Conservation (phyloP, 2,329 filamentous ascomycete genomes). For the Fusarium graminum region DNA sequence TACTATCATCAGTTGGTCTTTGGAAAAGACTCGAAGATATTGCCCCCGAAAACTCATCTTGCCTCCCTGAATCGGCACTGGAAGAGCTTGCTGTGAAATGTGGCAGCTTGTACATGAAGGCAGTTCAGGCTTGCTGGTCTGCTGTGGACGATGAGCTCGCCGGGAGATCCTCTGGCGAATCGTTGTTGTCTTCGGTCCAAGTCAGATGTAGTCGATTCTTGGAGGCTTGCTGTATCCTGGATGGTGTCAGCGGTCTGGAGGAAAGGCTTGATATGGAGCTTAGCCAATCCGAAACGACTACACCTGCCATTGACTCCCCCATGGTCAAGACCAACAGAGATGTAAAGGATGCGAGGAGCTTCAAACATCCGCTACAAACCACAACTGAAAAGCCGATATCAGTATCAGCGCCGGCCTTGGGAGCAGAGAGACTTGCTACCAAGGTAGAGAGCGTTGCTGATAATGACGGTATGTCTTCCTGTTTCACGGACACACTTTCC, state of each 20-base stretch:
- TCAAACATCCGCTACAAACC: constrained; percentile 13
- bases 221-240: constrained; percentile 71
- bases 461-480: constrained; percentile 35
- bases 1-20: constrained; percentile 80
- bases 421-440: constrained; percentile 3
- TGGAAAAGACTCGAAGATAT: constrained; percentile 76
- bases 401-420: constrained; percentile 8
- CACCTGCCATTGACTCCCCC: background rate
- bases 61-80: constrained; percentile 71
- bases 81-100: constrained; percentile 75
- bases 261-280: constrained; percentile 65
- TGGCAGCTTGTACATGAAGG: constrained; percentile 80
- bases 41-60: constrained; percentile 59
- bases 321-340: constrained; percentile 35
- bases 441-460: constrained; percentile 30
- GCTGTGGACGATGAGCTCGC: constrained; percentile 74
- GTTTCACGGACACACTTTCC: too few species aligned
- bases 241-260: constrained; percentile 69
- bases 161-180: constrained; percentile 61
- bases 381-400: constrained; percentile 38
- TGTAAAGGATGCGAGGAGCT: constrained; percentile 25
- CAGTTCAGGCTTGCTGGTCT: constrained; percentile 77
- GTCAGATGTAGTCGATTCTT: constrained; percentile 68
- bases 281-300: constrained; percentile 43
- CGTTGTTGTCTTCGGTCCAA: constrained; percentile 67